These are phyloP conservation scores for Tulasnella sp. DNA, from an alignment of 768 basidiomycete genomes.

Conservation along the genomic window DNA sequence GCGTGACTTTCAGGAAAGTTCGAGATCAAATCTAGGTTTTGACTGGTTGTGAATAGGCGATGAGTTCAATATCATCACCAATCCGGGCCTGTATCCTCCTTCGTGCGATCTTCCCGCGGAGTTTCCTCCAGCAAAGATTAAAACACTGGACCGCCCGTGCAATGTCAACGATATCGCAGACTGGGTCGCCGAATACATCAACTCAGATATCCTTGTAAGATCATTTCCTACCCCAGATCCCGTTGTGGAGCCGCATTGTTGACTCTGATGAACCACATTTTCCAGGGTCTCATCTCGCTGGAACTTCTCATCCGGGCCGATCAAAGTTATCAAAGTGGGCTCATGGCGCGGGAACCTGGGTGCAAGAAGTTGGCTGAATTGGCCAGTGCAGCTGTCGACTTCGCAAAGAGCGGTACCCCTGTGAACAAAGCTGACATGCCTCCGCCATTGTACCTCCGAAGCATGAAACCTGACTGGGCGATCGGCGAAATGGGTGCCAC, in stretches of 20 bases:
- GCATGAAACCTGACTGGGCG: conserved; percentile 15
- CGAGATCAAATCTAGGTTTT: background rate
- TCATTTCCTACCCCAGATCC: conserved; percentile 23
- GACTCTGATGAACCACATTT: background rate
- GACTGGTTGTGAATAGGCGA: conserved; percentile 26
- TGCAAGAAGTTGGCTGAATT: conserved; percentile 45
- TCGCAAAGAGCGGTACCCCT: conserved; percentile 19
- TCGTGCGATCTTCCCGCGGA: conserved; percentile 30
- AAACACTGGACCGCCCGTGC: conserved; percentile 36
- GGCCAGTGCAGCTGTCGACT: conserved; percentile 28
- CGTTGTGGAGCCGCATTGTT: background rate
- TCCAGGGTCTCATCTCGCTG: background rate
- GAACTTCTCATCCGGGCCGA: conserved; percentile 46
- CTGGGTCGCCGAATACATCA: conserved; percentile 60
- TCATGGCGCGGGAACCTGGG: conserved; percentile 37
- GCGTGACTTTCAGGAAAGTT: background rate
- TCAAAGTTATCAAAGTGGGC: conserved; percentile 37
- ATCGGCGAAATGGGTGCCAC: conserved; percentile 4
- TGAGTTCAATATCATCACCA: conserved; percentile 38
- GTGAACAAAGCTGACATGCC: conserved; percentile 10
- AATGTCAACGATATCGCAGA: conserved; percentile 56
- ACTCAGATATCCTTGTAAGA: conserved; percentile 54
- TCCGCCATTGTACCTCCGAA: background rate
- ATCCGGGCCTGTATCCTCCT: conserved; percentile 23
- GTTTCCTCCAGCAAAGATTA: conserved; percentile 40